A percentile compares a stretch with the other conserved stretches of the same genome.
These are phyloP conservation scores for Chalara sp. DNA, from an alignment of 2,329 filamentous ascomycete species.

Conservation along the genomic window DNA sequence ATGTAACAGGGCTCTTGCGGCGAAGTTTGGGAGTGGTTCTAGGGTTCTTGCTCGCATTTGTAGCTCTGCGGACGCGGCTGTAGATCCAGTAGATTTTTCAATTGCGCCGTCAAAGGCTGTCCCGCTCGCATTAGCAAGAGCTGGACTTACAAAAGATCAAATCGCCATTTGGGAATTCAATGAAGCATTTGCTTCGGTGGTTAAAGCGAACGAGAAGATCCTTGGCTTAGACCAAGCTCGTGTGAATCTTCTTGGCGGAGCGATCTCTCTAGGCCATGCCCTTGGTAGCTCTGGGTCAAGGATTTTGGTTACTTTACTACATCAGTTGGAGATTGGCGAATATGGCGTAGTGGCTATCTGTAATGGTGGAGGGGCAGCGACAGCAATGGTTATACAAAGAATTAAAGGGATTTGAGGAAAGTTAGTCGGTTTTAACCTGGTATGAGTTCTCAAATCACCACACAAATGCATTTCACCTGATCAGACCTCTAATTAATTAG, in stretches of 20 bases:
- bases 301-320: constrained; percentile 82
- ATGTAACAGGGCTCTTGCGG: constrained; percentile 69
- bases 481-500: no score
- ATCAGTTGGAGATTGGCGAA: constrained; percentile 84
- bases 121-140: constrained; percentile 75
- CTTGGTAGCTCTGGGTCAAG: constrained; percentile 89
- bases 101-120: constrained; percentile 85
- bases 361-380: constrained; percentile 90
- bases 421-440: not conserved
- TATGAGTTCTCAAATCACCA: not conserved
- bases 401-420: constrained; percentile 40
- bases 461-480: not conserved
- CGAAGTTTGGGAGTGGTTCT: constrained; percentile 68
- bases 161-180: constrained; percentile 95
- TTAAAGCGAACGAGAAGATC: constrained; percentile 65
- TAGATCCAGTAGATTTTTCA: constrained; percentile 86
- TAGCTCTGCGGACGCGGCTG: constrained; percentile 78
- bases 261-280: constrained; percentile 87
- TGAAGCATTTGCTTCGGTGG: constrained; percentile 88
- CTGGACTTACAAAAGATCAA: constrained; percentile 81
- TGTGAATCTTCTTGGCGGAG: constrained; percentile 84
- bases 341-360: constrained; percentile 95
- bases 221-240: constrained; percentile 70
- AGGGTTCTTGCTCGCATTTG: constrained; percentile 78
- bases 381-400: constrained; percentile 84